Base-by-base conservation (phyloP, 1,284 basidiomycete genomes). In the Ustilago nuda region DNA sequence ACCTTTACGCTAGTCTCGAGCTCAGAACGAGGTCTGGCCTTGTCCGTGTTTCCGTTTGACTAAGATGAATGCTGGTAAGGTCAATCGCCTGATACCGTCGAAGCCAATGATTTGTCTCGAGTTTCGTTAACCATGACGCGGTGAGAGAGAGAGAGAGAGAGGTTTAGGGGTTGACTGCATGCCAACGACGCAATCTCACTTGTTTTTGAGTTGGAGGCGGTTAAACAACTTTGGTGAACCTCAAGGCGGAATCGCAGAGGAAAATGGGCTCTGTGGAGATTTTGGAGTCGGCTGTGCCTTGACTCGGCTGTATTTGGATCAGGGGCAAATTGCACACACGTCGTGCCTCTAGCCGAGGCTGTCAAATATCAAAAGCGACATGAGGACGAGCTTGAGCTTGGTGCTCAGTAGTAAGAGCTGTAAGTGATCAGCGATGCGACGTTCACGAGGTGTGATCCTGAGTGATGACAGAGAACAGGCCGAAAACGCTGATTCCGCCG, bases 131-230 rank as follows among this genome's bases (percentile, higher is more conserved):
- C 6, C 17, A 52, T 45, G 55, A 51, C 32, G 46, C 45, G 15
- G 53, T 17, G 32, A 23, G 13, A 36, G 23, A 19, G 19, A 19
- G 19, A 19, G 19, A 19, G 19, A 27, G 35, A 50, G 19, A 13
- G 32, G 43, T 27, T 65, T 48, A 65, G 63, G 63, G 63, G 63
- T 39, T 36, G 4, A 46, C 36, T 63, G 61, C 54, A 63, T 63
- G 48, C 45, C 30, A 46, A 56, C 45, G 27, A 61, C 53, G 60
- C 46, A 56, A 56, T 35, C 13, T 13, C 51, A 53, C 41, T 23
- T 12, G 23, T 19, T 23, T 19, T 33, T n/a, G 51, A 15, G 33
- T 27, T 12, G 45, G 8, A 23, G 19, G 56, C 56, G 56, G 45
- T 33, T 27, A 48, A 51, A 33, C n/a, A 35, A 36, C n/a, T 50